Evolutionary conservation across 2,329 filamentous ascomycete genomes (phyloP).

Genomic region (Pseudogymnoascus sp.): DNA sequence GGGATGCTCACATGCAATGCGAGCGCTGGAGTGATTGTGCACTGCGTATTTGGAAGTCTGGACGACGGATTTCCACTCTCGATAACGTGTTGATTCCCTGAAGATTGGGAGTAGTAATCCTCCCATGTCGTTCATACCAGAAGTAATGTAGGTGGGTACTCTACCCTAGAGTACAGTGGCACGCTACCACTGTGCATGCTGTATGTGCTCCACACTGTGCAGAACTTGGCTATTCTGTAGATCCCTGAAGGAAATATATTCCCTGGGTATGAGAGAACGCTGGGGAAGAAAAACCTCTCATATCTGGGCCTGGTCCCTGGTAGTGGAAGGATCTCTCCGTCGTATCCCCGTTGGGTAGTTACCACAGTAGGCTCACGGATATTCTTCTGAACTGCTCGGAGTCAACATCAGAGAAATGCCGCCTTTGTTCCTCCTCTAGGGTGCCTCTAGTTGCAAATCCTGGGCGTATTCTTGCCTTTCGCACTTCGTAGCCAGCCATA

Average conservation of each 20-base stretch:
- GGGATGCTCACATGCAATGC: constrained; percentile 1
- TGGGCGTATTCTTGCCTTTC: neutral
- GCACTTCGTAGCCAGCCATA: neutral
- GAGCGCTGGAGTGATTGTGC: neutral
- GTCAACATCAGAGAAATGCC: neutral
- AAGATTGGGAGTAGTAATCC: neutral
- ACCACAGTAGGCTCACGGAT: neutral
- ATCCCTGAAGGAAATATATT: neutral
- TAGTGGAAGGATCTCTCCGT: neutral
- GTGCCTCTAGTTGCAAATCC: neutral
- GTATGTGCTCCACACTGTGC: neutral
- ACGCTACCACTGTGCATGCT: neutral
- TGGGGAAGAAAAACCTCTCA: neutral
- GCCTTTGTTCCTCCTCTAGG: neutral
- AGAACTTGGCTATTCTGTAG: neutral
- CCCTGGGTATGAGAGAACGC: neutral
- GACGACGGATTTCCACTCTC: neutral
- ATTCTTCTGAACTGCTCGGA: neutral
- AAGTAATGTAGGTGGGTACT: neutral
- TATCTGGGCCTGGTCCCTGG: neutral
- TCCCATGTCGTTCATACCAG: neutral
- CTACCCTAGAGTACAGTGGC: neutral
- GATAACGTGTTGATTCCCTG: neutral
- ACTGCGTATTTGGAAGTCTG: neutral
- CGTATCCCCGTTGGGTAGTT: neutral